Conservation (phyloP, 2,329 filamentous ascomycete species). For the Orbilia brochopaga region DNA sequence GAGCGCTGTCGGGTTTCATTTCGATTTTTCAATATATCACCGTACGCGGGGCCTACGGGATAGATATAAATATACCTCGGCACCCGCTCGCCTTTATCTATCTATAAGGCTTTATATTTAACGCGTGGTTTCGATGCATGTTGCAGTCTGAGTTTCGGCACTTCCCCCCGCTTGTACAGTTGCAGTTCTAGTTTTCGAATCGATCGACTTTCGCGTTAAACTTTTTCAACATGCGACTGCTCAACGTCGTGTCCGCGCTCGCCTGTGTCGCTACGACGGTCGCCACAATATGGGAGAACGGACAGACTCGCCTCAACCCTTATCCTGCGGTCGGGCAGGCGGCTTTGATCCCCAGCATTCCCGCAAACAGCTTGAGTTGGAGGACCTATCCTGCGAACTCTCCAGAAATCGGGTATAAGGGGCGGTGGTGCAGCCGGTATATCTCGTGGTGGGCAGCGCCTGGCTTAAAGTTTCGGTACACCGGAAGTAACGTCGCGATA, state of each 20-base stretch:
- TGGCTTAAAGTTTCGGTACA: slow-evolving; percentile 66
- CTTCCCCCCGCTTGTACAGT: too few relatives aligned
- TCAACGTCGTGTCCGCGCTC: neutral
- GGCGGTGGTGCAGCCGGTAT: slow-evolving; percentile 67
- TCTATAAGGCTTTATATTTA: too few relatives aligned
- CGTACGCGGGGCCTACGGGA: too few relatives aligned
- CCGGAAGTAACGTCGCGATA: slow-evolving; percentile 59
- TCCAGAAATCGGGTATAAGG: slow-evolving; percentile 67
- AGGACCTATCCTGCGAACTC: slow-evolving; percentile 63
- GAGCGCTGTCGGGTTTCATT: slow-evolving; percentile 1
- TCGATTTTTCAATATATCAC: neutral
- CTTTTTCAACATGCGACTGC: slow-evolving; percentile 20
- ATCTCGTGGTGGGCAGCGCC: slow-evolving; percentile 68
- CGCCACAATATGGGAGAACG: slow-evolving; percentile 41
- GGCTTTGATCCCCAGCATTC: slow-evolving; percentile 24
- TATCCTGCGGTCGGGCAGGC: slow-evolving; percentile 31
- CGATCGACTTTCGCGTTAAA: neutral
- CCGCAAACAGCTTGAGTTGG: slow-evolving; percentile 56
- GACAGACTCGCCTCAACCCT: slow-evolving; percentile 34
- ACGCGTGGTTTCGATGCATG: too few relatives aligned
- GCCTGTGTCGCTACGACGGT: slow-evolving; percentile 23
- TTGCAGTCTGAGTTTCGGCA: too few relatives aligned
- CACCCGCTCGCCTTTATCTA: too few relatives aligned
- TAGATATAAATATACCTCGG: too few relatives aligned
- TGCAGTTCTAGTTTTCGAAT: too few relatives aligned